Evolutionary conservation across 495 filamentous ascomycete species (phyloP), one percentile per base, ranked within the genome.

Genomic region (Daldinia decipiens): DNA sequence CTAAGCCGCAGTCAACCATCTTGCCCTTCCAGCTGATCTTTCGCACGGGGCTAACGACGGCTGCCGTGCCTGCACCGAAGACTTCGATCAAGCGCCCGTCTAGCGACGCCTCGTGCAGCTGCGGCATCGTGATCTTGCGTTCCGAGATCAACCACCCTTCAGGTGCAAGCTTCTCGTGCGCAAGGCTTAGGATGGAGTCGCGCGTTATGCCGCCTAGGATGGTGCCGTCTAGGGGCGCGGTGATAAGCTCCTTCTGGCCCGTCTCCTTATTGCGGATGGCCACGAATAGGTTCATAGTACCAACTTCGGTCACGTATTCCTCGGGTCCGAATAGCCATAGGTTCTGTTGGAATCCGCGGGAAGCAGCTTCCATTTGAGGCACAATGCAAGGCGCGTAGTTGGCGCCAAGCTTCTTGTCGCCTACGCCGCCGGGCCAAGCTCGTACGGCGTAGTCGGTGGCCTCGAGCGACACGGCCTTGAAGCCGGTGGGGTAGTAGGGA

Each of bases 341-440:
- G 79, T 98, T 98, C 86, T 99, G 95, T 80, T 99, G 95, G 86
- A 92, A 97, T 34, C 95, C 95, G 17, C 93, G 86, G 67, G 86
- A 88, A 29, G 95, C 94, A 17, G 95, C 95, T 78, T 97, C 85
- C 62, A 94, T 86, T 81, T 98, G 96, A 11, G 96, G 95, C 26
- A 97, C 82, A 68, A 99, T 94, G 79, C 95, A 97, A 1, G 96
- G 95, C 15, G 95, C 95, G 78, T 99, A 99, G 85, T 99, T 99
- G 67, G 94, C 95, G 66, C 95, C 95, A 19, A 99, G 88, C 85
- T 99, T 99, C 88, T 93, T 95, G 82, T 97, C 92, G 73, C 95
- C 95, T 8, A 97, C 93, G 74, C 95, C 95, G 60, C 95, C 95
- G 34, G 95, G 95, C 95, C 95, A 99, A 57, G 95, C 95, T 59